Percentiles rank a stretch among this genome's conserved stretches.
These are phyloP conservation scores for Phytophthora agathidicida DNA, from an alignment of 352 stramenopile genomes.

Conservation along the genomic window DNA sequence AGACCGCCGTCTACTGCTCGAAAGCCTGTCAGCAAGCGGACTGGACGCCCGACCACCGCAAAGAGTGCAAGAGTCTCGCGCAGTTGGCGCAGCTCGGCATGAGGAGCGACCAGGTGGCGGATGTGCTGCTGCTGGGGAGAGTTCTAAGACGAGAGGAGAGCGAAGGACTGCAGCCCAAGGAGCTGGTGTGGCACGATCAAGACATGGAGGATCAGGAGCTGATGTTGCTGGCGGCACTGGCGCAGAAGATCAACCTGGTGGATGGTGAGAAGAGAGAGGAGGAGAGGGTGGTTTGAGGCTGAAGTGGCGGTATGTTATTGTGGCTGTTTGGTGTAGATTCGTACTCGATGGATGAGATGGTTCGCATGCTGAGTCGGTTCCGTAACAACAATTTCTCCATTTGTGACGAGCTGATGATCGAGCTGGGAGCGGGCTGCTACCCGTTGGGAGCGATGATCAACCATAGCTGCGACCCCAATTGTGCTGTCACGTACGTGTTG, in stretches of 20 bases:
- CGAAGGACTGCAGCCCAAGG: slow-evolving; percentile 19
- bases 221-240: slow-evolving; percentile 51
- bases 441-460: slow-evolving; percentile 78
- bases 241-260: slow-evolving; percentile 61
- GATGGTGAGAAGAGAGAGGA: slow-evolving; percentile 25
- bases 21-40: slow-evolving; percentile 64
- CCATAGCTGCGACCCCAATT: slow-evolving; percentile 78
- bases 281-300: not conserved
- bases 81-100: slow-evolving; percentile 49
- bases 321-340: slow-evolving; percentile 17
- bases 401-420: slow-evolving; percentile 62
- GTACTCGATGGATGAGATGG: slow-evolving; percentile 41
- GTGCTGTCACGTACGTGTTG: slow-evolving; percentile 59
- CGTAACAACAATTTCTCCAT: slow-evolving; percentile 85
- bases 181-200: slow-evolving; percentile 65
- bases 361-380: slow-evolving; percentile 76
- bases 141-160: slow-evolving; percentile 39
- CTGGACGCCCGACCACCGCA: slow-evolving; percentile 64
- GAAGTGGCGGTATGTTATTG: not conserved
- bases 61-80: slow-evolving; percentile 59
- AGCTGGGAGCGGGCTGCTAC: slow-evolving; percentile 66
- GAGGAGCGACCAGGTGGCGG: slow-evolving; percentile 42
- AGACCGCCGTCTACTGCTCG: slow-evolving; percentile 69
- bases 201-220: slow-evolving; percentile 57
- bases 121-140: slow-evolving; percentile 63